Conservation (phyloP, 2,329 filamentous ascomycete genomes). For the Hawksworthiomyces lignivorus region DNA sequence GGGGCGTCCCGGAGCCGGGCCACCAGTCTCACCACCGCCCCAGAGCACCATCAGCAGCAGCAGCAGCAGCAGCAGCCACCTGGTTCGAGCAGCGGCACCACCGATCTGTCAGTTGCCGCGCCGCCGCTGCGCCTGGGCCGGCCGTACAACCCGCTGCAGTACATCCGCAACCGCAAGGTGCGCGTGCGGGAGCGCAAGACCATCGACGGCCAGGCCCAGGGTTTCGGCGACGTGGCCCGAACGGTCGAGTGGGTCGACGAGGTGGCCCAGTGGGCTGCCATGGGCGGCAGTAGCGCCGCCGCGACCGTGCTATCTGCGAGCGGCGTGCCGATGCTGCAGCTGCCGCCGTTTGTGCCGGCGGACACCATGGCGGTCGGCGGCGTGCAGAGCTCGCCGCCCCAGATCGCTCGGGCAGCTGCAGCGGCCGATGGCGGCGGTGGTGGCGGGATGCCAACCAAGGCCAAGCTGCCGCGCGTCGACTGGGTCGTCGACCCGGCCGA, state of each 20-base stretch:
- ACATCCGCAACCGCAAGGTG: slow-evolving; percentile 82
- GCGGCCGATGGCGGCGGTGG: slow-evolving; percentile 26
- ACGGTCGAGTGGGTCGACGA: slow-evolving; percentile 73
- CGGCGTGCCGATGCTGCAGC: slow-evolving; percentile 29
- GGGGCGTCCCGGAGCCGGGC: slow-evolving; percentile 24
- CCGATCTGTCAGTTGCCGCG: neutral
- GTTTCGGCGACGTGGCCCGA: slow-evolving; percentile 65
- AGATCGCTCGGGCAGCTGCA: slow-evolving; percentile 26
- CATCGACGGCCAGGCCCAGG: slow-evolving; percentile 66
- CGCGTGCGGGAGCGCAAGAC: slow-evolving; percentile 68
- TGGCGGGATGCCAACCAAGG: slow-evolving; percentile 50
- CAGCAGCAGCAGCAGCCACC: slow-evolving; percentile 13
- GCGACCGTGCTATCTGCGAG: no score
- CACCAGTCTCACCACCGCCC: slow-evolving; percentile 35
- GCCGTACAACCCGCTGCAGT: slow-evolving; percentile 84
- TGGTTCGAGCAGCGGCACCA: slow-evolving; percentile 18
- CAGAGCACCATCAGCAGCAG: slow-evolving; percentile 21
- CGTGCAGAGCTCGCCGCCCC: slow-evolving; percentile 34
- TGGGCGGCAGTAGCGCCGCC: slow-evolving; percentile 23
- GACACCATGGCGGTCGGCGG: slow-evolving; percentile 30
- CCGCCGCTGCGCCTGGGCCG: slow-evolving; percentile 47
- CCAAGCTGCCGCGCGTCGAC: slow-evolving; percentile 67
- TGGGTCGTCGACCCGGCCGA: slow-evolving; percentile 82
- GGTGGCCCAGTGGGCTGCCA: slow-evolving; percentile 45
- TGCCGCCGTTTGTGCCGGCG: slow-evolving; percentile 41